Percentiles rank a stretch among this genome's conserved stretches.
Conservation (phyloP, 202 grass and related monocot genomes). For the Carex sylvatica region DNA sequence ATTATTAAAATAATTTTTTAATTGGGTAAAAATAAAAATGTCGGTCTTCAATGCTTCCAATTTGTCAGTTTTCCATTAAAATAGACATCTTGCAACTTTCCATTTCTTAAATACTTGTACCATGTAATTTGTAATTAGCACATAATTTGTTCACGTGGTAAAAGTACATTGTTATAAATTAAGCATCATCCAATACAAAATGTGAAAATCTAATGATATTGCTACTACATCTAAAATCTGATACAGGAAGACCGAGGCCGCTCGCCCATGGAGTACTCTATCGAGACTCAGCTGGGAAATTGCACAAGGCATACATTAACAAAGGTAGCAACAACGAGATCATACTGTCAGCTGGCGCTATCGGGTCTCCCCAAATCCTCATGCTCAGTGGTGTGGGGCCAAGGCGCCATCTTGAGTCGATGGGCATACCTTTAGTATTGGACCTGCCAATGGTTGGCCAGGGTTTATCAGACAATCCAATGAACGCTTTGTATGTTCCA, state of each 20-base stretch:
- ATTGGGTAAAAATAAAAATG: no score
- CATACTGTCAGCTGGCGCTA: constrained; percentile 61
- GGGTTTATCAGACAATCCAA: constrained; percentile 74
- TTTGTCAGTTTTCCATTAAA: no score
- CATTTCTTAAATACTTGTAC: neutral
- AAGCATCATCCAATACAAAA: neutral
- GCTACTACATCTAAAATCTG: neutral
- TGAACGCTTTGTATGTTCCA: constrained; percentile 66
- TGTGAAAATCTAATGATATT: neutral
- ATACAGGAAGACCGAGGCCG: constrained; percentile 33
- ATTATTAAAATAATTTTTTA: no score
- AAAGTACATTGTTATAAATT: neutral
- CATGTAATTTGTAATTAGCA: neutral
- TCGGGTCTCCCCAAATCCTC: constrained; percentile 77
- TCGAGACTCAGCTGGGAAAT: constrained; percentile 42
- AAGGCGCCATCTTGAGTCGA: constrained; percentile 46
- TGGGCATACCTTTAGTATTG: constrained; percentile 62
- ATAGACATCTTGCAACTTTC: neutral
- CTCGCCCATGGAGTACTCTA: constrained; percentile 63
- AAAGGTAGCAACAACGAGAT: constrained; percentile 43
- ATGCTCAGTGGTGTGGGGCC: constrained; percentile 90
- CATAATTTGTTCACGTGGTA: neutral
- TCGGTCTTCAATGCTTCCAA: no score
- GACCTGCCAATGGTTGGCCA: constrained; percentile 52
- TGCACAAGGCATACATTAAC: constrained; percentile 65